These are phyloP conservation scores for Beta corolliflora DNA, from an alignment of 179 eudicot species.

Conservation along the genomic window DNA sequence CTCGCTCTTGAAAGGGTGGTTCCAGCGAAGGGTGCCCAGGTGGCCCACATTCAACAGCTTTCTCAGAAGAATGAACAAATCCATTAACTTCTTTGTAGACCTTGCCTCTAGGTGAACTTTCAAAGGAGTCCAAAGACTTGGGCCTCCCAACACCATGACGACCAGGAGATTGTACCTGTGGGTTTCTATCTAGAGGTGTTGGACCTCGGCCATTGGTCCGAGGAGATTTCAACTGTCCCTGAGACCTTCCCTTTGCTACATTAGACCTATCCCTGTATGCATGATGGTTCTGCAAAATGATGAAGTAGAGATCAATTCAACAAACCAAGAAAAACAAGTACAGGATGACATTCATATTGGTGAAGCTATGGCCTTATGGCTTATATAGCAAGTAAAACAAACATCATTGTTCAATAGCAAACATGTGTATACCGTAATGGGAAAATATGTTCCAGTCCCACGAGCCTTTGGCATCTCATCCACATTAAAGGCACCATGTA, in stretches of 20 bases:
- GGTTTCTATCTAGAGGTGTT: constrained; percentile 31
- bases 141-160: constrained; percentile 35
- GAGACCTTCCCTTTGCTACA: constrained; percentile 48
- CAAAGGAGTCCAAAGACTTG: constrained; percentile 29
- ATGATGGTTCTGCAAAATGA: constrained; percentile 46
- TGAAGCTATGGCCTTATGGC: background rate
- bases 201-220: constrained; percentile 44
- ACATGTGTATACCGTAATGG: constrained; percentile 50
- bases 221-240: constrained; percentile 46
- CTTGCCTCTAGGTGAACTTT: constrained; percentile 41
- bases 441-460: constrained; percentile 78
- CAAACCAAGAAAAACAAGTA: background rate
- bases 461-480: constrained; percentile 58
- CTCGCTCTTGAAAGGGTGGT: constrained; percentile 19
- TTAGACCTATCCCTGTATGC: constrained; percentile 44
- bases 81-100: constrained; percentile 41
- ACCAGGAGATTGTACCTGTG: constrained; percentile 33
- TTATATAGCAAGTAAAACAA: constrained; percentile 4
- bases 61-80: constrained; percentile 31
- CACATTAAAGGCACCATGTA: constrained; percentile 40
- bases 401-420: constrained; percentile 3
- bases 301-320: background rate
- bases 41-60: constrained; percentile 29
- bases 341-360: constrained; percentile 4
- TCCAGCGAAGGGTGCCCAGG: constrained; percentile 22